These are phyloP conservation scores for Globisporangium spiculum DNA, from an alignment of 352 stramenopile species.

Conservation along the genomic window DNA sequence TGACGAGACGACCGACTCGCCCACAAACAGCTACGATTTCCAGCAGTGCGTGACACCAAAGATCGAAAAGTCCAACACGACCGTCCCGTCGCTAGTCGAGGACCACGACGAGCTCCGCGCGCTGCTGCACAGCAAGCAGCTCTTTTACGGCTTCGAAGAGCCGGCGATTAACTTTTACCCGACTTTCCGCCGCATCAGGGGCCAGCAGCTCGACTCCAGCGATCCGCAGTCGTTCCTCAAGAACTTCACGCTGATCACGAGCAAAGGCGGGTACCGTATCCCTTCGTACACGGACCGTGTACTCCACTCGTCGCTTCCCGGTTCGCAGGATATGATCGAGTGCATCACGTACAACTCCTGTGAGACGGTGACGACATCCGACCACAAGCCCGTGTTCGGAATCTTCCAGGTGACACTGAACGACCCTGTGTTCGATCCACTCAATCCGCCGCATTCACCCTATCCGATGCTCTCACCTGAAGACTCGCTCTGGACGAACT, in stretches of 20 bases:
- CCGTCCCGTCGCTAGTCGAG: slow-evolving; percentile 38
- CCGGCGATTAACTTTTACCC: slow-evolving; percentile 68
- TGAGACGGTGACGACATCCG: slow-evolving; percentile 66
- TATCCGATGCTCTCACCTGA: not conserved
- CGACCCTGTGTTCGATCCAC: slow-evolving; percentile 13
- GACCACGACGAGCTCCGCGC: slow-evolving; percentile 75
- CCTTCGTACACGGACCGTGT: slow-evolving; percentile 90
- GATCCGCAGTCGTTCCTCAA: slow-evolving; percentile 32
- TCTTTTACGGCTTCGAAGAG: slow-evolving; percentile 82
- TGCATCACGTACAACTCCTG: slow-evolving; percentile 79
- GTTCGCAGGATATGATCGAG: slow-evolving; percentile 41
- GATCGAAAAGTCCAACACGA: slow-evolving; percentile 21
- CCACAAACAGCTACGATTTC: slow-evolving; percentile 32
- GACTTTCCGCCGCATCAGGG: slow-evolving; percentile 73
- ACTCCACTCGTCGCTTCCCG: slow-evolving; percentile 73
- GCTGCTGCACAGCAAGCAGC: slow-evolving; percentile 54
- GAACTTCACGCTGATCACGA: slow-evolving; percentile 68
- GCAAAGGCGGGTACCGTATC: slow-evolving; percentile 61
- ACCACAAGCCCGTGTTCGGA: slow-evolving; percentile 82
- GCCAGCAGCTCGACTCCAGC: slow-evolving; percentile 33
- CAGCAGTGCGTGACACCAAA: slow-evolving; percentile 47
- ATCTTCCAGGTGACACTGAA: slow-evolving; percentile 52
- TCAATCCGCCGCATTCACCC: slow-evolving; percentile 18
- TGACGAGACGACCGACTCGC: slow-evolving; percentile 24
- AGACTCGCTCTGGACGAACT: slow-evolving; percentile 39